A percentile compares a stretch with the other conserved stretches of the same genome.
Conservation (phyloP, 106 monocot genomes). For the Dioscorea zingiberensis region DNA sequence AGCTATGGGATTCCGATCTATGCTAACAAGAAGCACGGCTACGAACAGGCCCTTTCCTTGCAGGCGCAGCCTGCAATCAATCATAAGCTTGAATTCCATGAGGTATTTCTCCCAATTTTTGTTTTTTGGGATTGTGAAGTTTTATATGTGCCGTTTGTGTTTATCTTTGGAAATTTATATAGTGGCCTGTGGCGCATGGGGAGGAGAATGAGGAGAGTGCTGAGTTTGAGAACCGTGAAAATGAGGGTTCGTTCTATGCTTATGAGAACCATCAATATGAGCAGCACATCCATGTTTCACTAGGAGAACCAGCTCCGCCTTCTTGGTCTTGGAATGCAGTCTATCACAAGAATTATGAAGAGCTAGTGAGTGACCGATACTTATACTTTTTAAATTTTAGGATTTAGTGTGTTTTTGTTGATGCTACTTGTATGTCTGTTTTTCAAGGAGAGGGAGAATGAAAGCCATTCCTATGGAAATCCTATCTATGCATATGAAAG, state of each 20-base stretch:
- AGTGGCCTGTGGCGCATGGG: neutral
- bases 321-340: constrained; percentile 3
- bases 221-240: neutral
- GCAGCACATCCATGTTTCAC: constrained; percentile 15
- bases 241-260: neutral
- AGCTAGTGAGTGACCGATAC: neutral
- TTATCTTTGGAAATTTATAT: neutral
- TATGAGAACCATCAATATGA: constrained; percentile 26
- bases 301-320: constrained; percentile 1
- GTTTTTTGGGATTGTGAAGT: neutral
- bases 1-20: constrained; percentile 54
- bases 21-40: constrained; percentile 30
- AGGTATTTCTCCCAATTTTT: neutral
- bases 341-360: constrained; percentile 18
- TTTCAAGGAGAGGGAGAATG: neutral
- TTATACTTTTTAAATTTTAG: neutral
- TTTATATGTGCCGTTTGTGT: neutral
- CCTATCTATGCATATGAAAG: constrained; percentile 9
- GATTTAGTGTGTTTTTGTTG: neutral
- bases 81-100: constrained; percentile 16
- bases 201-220: neutral
- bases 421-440: constrained; percentile 2
- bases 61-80: constrained; percentile 35
- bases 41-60: constrained; percentile 15
- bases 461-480: constrained; percentile 1